These are phyloP conservation scores for Diaporthe ampelina DNA, from an alignment of 2,329 filamentous ascomycete species.

Conservation along the genomic window DNA sequence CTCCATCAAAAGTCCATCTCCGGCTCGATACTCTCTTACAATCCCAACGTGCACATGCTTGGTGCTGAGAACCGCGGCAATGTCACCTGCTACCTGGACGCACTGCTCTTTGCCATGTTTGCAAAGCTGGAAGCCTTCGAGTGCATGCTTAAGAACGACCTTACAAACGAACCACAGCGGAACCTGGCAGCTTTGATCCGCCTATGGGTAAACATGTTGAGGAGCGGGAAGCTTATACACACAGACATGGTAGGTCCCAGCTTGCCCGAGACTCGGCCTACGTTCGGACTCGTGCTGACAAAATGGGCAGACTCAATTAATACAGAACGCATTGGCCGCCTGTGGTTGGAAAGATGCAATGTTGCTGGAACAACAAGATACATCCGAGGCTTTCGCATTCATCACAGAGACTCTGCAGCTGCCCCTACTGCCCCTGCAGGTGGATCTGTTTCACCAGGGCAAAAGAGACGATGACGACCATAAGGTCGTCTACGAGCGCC, in stretches of 20 bases:
- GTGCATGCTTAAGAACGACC: constrained; percentile 87
- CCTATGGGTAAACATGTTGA: constrained; percentile 93
- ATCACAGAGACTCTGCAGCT: constrained; percentile 91
- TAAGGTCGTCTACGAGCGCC: constrained; percentile 91
- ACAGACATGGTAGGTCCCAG: constrained; percentile 78
- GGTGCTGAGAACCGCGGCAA: constrained; percentile 88
- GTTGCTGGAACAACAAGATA: constrained; percentile 87
- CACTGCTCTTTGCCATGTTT: constrained; percentile 96
- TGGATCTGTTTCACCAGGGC: constrained; percentile 91
- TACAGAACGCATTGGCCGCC: constrained; percentile 85
- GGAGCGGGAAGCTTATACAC: constrained; percentile 86
- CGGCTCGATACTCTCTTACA: constrained; percentile 82
- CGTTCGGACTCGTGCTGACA: constrained; percentile 46
- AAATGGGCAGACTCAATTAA: constrained; percentile 75
- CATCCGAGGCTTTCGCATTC: constrained; percentile 95
- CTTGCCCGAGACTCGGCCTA: no score
- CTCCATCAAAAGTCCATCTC: constrained; percentile 86
- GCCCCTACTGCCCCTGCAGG: constrained; percentile 89
- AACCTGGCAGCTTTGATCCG: constrained; percentile 84
- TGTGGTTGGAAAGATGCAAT: constrained; percentile 92
- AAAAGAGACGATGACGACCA: constrained; percentile 90
- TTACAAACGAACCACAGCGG: constrained; percentile 78
- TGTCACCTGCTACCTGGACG: constrained; percentile 96
- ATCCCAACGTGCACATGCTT: constrained; percentile 78
- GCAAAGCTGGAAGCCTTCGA: constrained; percentile 91